A percentile compares a stretch with the other conserved stretches of the same genome.
These are phyloP conservation scores for Adiantum capillusveneris DNA, from an alignment of 75 land plant species.

Conservation along the genomic window DNA sequence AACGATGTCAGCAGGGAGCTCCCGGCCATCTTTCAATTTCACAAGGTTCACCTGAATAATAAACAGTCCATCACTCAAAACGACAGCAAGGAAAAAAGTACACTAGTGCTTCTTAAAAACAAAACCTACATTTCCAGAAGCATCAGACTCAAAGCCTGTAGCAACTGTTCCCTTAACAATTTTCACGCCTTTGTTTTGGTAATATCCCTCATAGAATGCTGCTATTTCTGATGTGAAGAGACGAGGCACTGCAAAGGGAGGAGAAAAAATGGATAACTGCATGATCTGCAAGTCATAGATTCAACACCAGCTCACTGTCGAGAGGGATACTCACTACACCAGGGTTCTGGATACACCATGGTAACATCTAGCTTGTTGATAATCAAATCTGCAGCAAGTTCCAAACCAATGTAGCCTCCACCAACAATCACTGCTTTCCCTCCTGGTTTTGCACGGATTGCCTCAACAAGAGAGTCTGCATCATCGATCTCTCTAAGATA, in stretches of 20 bases:
- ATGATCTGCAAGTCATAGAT: not conserved
- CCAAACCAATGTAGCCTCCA: slow-evolving; percentile 98
- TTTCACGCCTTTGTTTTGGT: slow-evolving; percentile 65
- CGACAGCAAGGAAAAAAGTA: too few species aligned
- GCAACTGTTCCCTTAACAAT: slow-evolving; percentile 91
- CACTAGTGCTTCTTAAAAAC: not conserved
- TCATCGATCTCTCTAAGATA: slow-evolving; percentile 91
- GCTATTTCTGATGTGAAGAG: slow-evolving; percentile 87
- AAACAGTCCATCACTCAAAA: too few species aligned
- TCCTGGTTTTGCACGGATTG: slow-evolving; percentile 54
- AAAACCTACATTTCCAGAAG: slow-evolving; percentile 61
- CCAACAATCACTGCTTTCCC: slow-evolving; percentile 88
- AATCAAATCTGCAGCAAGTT: slow-evolving; percentile 70
- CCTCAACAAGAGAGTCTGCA: slow-evolving; percentile 76
- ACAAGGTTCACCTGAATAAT: slow-evolving; percentile 79
- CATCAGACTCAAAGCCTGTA: slow-evolving; percentile 68
- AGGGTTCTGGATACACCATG: slow-evolving; percentile 98
- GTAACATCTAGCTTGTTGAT: slow-evolving; percentile 79
- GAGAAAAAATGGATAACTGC: slow-evolving; percentile 1
- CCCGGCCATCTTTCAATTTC: slow-evolving; percentile 83
- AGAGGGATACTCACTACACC: slow-evolving; percentile 85
- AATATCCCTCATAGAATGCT: slow-evolving; percentile 90
- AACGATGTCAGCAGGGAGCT: slow-evolving; percentile 77
- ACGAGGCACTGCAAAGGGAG: slow-evolving; percentile 83
- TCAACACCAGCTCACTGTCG: not conserved